Base-by-base conservation (phyloP, 306 rosid species). In the Prinsepia uniflora region DNA sequence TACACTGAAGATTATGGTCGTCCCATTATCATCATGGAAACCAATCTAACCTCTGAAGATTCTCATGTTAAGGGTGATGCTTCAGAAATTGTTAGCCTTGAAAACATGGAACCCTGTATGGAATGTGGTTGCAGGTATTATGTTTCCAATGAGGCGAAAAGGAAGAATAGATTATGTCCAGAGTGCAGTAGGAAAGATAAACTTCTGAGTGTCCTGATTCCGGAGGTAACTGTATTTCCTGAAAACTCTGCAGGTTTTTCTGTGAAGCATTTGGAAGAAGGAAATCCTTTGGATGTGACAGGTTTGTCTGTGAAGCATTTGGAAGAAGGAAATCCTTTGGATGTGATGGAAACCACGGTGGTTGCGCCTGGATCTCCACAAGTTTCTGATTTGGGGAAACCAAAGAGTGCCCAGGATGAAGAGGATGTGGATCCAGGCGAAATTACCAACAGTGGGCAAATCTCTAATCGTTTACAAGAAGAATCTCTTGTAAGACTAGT, bases 101-200 rank as follows among this genome's bases (percentile, higher is more conserved):
- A 81, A 81, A 75, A 75, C 66, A 75, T 64, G 68, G 82, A 54
- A 50, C 58, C 78, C 61, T 90, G 96, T 83, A 77, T 79, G 56
- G 82, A 76, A 61, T 90, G 96, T 80, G 88, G 88, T 68, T 75
- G 80, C 66, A 71, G 48, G 65, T 88, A 78, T 72, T 72, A 64
- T 75, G 69, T 73, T 39, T 44, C 72, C 55, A 82, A 60, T 75
- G 73, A 57, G 67, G 67, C 54, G 75, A 90, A 84, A 73, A 72
- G 57, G 67, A 69, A 74, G 24, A 39, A 44, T 52, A 65, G 36
- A 67, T 79, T 86, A 76, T 90, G 96, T 75, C 84, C 79, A 67
- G 86, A 84, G 60, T 90, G 96, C 77, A 73, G 79, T 74, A 75
- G 76, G 74, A 76, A 84, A 81, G 83, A 69, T 62, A 61, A 72